These are phyloP conservation scores for Andalucia godoyi DNA, from an alignment of 78 protist species.

Conservation along the genomic window DNA sequence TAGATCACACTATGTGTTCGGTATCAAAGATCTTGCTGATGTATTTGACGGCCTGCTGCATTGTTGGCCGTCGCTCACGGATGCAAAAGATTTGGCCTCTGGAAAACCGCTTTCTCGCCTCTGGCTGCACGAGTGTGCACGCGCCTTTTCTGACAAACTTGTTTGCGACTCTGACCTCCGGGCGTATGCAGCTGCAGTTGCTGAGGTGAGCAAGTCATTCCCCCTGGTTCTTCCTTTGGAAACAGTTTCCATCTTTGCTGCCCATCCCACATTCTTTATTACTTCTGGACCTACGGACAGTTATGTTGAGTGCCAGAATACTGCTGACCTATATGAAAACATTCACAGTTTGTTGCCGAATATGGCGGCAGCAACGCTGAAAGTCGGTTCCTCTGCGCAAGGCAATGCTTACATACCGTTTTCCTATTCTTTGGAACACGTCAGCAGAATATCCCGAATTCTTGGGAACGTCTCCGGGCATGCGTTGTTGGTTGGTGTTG, in stretches of 20 bases:
- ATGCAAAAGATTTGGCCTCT: not conserved
- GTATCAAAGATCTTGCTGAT: not conserved
- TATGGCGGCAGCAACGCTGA: too few relatives aligned
- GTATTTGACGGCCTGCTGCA: constrained; percentile 17
- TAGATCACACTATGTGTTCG: constrained; percentile 10
- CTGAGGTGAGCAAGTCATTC: too few relatives aligned
- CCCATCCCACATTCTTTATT: too few relatives aligned
- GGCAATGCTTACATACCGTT: constrained; percentile 14
- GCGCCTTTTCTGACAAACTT: constrained; percentile 20
- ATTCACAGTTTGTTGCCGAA: too few relatives aligned
- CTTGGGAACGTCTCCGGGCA: constrained; percentile 8
- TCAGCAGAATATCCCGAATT: constrained; percentile 5
- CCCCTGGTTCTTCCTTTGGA: too few relatives aligned
- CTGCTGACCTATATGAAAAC: too few relatives aligned
- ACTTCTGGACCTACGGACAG: too few relatives aligned
- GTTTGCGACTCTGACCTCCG: constrained; percentile 16
- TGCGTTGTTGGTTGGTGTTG: constrained; percentile 16
- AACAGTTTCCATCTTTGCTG: too few relatives aligned
- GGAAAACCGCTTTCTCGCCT: not conserved
- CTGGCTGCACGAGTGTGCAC: constrained; percentile 25
- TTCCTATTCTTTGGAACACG: not conserved
- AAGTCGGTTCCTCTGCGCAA: too few relatives aligned
- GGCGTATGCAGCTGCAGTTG: too few relatives aligned
- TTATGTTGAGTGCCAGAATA: too few relatives aligned
- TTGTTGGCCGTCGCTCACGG: not conserved